Conservation (phyloP, 805 yeast species). For the Spathaspora sp. region DNA sequence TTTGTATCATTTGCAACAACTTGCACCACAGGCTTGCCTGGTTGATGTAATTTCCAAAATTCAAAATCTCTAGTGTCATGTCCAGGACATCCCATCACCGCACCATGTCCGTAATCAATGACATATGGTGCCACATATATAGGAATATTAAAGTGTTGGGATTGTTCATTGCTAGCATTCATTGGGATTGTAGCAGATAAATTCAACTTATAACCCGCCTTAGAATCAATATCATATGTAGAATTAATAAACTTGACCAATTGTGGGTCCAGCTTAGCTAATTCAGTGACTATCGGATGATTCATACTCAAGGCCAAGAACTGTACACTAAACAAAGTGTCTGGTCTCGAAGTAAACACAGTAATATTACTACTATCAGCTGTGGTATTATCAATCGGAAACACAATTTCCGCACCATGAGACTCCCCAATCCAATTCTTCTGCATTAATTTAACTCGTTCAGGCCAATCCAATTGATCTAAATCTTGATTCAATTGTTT, state of each 20-base stretch:
- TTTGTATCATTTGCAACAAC: slow-evolving; percentile 38
- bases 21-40: slow-evolving; percentile 34
- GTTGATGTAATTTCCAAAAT: slow-evolving; percentile 71
- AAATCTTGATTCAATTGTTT: slow-evolving; percentile 64
- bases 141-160: slow-evolving; percentile 45
- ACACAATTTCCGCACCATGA: slow-evolving; percentile 67
- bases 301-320: slow-evolving; percentile 73
- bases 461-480: slow-evolving; percentile 73
- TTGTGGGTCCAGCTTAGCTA: slow-evolving; percentile 33
- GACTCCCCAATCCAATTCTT: slow-evolving; percentile 92
- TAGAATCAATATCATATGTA: slow-evolving; percentile 19
- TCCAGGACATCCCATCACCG: slow-evolving; percentile 98
- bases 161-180: slow-evolving; percentile 20
- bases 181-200: slow-evolving; percentile 60
- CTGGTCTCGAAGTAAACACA: slow-evolving; percentile 86
- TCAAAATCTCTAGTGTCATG: slow-evolving; percentile 82
- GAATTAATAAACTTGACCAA: slow-evolving; percentile 50
- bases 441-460: slow-evolving; percentile 86
- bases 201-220: slow-evolving; percentile 54
- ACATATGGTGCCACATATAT: slow-evolving; percentile 92
- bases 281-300: slow-evolving; percentile 55
- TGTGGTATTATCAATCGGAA: slow-evolving; percentile 35
- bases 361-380: slow-evolving; percentile 30
- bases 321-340: slow-evolving; percentile 80
- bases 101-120: slow-evolving; percentile 83